A percentile compares a stretch with the other conserved stretches of the same genome.
phyloP scores from a whole-genome alignment of 1,284 basidiomycete genomes.

The Trichosporon sp. region DNA sequence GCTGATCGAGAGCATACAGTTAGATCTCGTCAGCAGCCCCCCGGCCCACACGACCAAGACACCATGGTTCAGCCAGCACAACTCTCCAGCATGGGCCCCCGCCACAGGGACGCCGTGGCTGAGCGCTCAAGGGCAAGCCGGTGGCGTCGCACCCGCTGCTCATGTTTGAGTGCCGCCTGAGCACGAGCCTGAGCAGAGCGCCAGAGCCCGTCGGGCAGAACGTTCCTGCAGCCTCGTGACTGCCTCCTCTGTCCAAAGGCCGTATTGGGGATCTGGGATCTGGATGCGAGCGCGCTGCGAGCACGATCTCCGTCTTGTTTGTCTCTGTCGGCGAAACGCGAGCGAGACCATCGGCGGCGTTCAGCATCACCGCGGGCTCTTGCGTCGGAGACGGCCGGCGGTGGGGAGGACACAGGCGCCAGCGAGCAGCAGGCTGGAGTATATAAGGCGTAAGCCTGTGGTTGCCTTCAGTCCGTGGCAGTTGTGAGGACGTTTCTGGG shows the following conservation, averaged over 20 bases:
- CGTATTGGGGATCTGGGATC: neutral
- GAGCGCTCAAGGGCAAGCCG: too few relatives aligned
- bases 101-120: neutral
- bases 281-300: neutral
- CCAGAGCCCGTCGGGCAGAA: too few relatives aligned
- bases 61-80: neutral
- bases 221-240: neutral
- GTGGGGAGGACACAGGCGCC: too few relatives aligned
- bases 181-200: too few relatives aligned
- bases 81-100: neutral
- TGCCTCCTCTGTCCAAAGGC: neutral
- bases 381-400: neutral
- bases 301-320: neutral
- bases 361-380: too few relatives aligned
- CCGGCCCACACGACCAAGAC: neutral
- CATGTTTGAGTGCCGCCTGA: neutral
- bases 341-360: neutral
- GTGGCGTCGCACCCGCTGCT: too few relatives aligned
- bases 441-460: too few relatives aligned
- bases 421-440: too few relatives aligned
- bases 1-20: neutral
- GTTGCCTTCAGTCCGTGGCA: too few relatives aligned
- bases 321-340: neutral
- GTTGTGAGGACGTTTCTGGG: neutral
- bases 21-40: too few relatives aligned